These are phyloP conservation scores for Aspergillus fischeri DNA, from an alignment of 2,329 filamentous ascomycete genomes.

Conservation along the genomic window DNA sequence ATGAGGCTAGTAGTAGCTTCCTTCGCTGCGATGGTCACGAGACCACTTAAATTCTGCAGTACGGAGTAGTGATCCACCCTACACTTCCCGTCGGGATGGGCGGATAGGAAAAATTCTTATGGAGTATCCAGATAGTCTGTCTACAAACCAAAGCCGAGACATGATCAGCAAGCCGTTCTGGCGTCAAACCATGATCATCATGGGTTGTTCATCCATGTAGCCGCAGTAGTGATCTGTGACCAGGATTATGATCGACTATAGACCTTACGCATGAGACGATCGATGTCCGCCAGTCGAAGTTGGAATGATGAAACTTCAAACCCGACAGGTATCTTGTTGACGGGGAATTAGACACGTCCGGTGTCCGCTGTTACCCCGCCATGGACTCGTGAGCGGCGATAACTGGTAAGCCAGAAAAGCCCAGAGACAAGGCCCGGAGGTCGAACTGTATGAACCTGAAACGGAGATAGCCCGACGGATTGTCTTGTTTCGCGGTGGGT, in stretches of 20 bases:
- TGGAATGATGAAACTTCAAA: no score
- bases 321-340: neutral
- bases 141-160: neutral
- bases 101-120: neutral
- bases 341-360: neutral
- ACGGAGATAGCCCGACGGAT: neutral
- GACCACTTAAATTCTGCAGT: neutral
- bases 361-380: neutral
- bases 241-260: neutral
- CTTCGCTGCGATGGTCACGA: neutral
- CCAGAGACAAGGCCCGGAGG: neutral
- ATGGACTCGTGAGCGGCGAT: neutral
- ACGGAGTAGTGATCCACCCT: neutral
- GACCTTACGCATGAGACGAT: no score
- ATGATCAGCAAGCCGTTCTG: neutral
- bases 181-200: neutral
- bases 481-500: neutral
- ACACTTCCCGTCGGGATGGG: neutral
- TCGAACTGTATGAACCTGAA: neutral
- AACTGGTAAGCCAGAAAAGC: neutral
- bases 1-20: neutral
- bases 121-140: no score
- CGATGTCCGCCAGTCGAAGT: no score
- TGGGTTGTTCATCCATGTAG: neutral
- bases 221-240: neutral